These are phyloP conservation scores for Aspergillus quadrilineatus DNA, from an alignment of 2,329 filamentous ascomycete genomes.

Conservation along the genomic window DNA sequence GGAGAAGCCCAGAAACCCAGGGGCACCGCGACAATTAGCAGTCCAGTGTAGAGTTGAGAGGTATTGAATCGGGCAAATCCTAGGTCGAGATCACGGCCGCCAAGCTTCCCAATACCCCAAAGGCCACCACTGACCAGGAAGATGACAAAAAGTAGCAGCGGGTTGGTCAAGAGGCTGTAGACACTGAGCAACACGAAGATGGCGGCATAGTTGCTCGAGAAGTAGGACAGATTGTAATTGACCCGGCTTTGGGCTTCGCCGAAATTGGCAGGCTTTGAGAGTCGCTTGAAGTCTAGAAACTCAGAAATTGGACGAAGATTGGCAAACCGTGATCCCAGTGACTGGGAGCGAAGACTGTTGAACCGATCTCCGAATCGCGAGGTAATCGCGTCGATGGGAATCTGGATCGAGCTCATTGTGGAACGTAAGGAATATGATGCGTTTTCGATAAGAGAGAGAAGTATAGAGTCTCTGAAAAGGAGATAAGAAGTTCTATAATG, in stretches of 20 bases:
- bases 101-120: conserved; percentile 86
- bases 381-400: conserved; percentile 87
- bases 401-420: conserved; percentile 82
- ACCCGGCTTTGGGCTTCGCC: conserved; percentile 83
- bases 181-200: conserved; percentile 94
- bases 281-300: conserved; percentile 92
- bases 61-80: conserved; percentile 79
- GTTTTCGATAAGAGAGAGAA: not conserved
- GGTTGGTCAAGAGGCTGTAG: conserved; percentile 90
- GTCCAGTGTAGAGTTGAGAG: conserved; percentile 88
- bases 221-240: conserved; percentile 96
- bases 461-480: not conserved
- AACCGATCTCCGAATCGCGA: conserved; percentile 91
- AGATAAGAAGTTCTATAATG: not conserved
- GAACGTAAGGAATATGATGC: not conserved
- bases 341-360: conserved; percentile 75
- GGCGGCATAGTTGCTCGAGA: conserved; percentile 96
- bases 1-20: conserved; percentile 82
- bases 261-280: conserved; percentile 93
- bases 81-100: conserved; percentile 83
- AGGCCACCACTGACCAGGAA: conserved; percentile 81
- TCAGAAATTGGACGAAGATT: conserved; percentile 89
- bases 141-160: conserved; percentile 85
- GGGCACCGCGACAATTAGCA: conserved; percentile 79
- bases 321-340: conserved; percentile 78